Evolutionary conservation across 148 eudicot genomes (phyloP).

Genomic region (Hydrangea macrophylla): DNA sequence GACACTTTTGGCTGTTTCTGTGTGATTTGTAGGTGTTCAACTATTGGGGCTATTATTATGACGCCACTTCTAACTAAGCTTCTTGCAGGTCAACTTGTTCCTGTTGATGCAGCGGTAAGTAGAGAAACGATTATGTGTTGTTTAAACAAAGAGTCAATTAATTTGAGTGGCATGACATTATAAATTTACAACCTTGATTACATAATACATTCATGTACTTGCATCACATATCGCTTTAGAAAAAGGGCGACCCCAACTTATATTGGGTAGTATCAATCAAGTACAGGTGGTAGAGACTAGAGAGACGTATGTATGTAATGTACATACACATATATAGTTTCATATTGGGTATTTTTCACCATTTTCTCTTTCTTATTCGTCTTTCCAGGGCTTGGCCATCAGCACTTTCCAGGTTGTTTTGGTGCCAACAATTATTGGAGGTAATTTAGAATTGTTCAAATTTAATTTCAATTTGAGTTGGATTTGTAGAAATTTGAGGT

Average conservation of each 20-base stretch:
- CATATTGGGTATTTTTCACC: neutral
- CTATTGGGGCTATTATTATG: conserved; percentile 95
- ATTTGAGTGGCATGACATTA: neutral
- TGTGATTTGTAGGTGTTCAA: conserved; percentile 69
- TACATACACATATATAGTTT: no score
- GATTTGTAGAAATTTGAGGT: neutral
- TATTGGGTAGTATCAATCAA: no score
- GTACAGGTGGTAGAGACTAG: neutral
- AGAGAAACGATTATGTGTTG: conserved; percentile 2
- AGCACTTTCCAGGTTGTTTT: conserved; percentile 98
- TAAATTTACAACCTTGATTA: neutral
- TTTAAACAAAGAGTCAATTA: neutral
- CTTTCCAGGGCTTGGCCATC: conserved; percentile 85
- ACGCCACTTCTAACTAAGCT: conserved; percentile 97
- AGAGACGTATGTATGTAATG: no score
- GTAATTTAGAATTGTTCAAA: conserved; percentile 37
- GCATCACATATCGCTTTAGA: neutral
- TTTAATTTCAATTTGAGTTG: conserved; percentile 8
- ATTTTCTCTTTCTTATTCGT: conserved; percentile 5
- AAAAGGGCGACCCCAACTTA: neutral
- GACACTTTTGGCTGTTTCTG: conserved; percentile 1
- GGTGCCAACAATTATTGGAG: conserved; percentile 88
- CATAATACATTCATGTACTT: neutral
- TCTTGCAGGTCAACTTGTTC: conserved; percentile 97
- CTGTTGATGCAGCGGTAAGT: conserved; percentile 98